Base-by-base conservation (phyloP, 2,329 filamentous ascomycete genomes). In the Sclerotinia nivalis region DNA sequence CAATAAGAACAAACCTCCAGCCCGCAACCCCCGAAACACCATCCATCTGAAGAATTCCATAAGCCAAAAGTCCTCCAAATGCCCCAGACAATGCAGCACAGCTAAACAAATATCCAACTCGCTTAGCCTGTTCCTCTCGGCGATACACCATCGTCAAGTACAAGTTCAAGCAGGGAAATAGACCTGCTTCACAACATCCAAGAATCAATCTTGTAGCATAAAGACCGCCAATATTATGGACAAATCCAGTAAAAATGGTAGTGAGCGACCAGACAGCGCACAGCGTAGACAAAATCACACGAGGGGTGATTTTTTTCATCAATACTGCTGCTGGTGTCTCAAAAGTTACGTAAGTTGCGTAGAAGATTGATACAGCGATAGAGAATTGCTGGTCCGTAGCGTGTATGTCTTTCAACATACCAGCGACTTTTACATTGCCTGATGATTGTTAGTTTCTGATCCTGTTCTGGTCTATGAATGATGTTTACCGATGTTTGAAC, bases 141-240 rank as follows among this genome's bases (percentile, higher is more conserved):
- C 84, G 83, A 74, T 88, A 88, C 81, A 86, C 87, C 73, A 86
- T 86, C 4, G 83, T 83, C 7, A 85, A 74, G 71, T 84, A 85
- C 71, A 83, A 80, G 45, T 83, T 82, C 22, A 85, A 77, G 1
- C 83, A 82, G 0, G 84, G 84, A 69, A 85, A 84, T 13, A 86
- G 76, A 0, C 84, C 83, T 4, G 83, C 82, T 73, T 86, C 84
- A 72, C 81, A 82, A 18, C 81, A 78, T 20, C 84, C 84, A 0
- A 86, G 78, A 4, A 86, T 75, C 49, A 84, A 81, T 4, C 84
- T 80, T 20, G 81, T 77, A 5, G 81, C 82, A n/a, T 82, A 80
- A 1, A 85, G 78, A 25, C 81, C 81, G 9, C 76, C 78, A 54
- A 79, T 80, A 69, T 78, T 83, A 3, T 74, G 75, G 40, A 82